Percentiles rank a stretch among this genome's conserved stretches.
Conservation (phyloP, 306 rosid genomes). For the Prunus dulcis region DNA sequence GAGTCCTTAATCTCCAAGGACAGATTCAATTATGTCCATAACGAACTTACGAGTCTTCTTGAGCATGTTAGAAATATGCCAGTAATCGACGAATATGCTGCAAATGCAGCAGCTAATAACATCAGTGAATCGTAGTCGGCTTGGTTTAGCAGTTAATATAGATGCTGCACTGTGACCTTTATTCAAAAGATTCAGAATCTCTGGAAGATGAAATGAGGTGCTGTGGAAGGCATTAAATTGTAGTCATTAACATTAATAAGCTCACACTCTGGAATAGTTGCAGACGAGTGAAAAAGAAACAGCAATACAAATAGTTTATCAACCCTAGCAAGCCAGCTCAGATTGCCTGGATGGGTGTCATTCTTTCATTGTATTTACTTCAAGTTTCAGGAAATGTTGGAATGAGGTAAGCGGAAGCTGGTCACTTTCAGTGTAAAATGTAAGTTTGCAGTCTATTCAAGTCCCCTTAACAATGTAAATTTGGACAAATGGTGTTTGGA, state of each 20-base stretch:
- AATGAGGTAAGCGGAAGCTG: neutral
- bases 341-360: neutral
- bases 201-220: constrained; percentile 1
- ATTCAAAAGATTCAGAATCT: neutral
- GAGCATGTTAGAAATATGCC: constrained; percentile 54
- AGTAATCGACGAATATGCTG: constrained; percentile 39
- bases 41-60: constrained; percentile 49
- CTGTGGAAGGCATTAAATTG: constrained; percentile 2
- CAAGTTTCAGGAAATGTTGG: neutral
- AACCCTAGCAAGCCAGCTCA: neutral
- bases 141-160: neutral
- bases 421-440: neutral
- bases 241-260: constrained; percentile 5
- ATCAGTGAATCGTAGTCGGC: constrained; percentile 26
- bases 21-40: constrained; percentile 40
- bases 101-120: constrained; percentile 28
- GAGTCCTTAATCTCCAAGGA: constrained; percentile 53
- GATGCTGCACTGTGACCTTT: neutral
- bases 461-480: neutral
- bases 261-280: constrained; percentile 2
- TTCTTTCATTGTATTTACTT: constrained; percentile 7
- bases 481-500: neutral
- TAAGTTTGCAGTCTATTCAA: neutral
- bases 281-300: neutral
- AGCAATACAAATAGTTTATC: constrained; percentile 5